Evolutionary conservation across 1,284 basidiomycete genomes (phyloP), one percentile per base, ranked within the genome.

Genomic region (Peniophora sp.): DNA sequence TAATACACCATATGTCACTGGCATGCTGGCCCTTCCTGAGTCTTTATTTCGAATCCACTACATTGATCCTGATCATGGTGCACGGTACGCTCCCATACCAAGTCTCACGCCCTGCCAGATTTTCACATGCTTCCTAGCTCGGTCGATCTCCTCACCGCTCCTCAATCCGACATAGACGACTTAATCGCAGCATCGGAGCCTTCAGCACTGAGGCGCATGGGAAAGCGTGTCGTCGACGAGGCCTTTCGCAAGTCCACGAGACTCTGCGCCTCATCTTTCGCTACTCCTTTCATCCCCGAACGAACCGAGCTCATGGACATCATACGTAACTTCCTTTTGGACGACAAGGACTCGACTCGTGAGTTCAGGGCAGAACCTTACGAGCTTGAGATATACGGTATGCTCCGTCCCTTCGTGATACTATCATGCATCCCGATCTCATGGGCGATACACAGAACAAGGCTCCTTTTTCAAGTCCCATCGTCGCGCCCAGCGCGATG

Each of bases 381-480:
- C 52, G 62, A 64, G 48, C 55, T 65, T 24, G 65, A 65, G 51
- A 55, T 64, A 8, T 64, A 64, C 43, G 59, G 63, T 64, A 32
- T 10, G 62, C 53, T n/a, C 27, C 12, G 5, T 32, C 12, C 27
- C 6, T 17, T n/a, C n/a, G n/a, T n/a, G n/a, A n/a, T n/a, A n/a
- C n/a, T n/a, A n/a, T n/a, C n/a, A n/a, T n/a, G 18, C 8, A n/a
- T 8, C 37, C n/a, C n/a, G 12, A 23, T 47, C 9, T 12, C 27
- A 32, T 32, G 27, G 27, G 27, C 6, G 6, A 12, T 12, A 32
- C 27, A 1, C 39, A 73, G 71, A 63, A 10, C 52, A 66, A 41
- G 71, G 65, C 3, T 65, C 65, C 0, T 74, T 73, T 57, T 74
- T 72, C 64, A 71, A 71, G 48, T 44, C 67, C 0, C 71, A 73